Evolutionary conservation across 768 basidiomycete species (phyloP), one percentile per base, ranked within the genome.

Genomic region (Royoungia palumana): DNA sequence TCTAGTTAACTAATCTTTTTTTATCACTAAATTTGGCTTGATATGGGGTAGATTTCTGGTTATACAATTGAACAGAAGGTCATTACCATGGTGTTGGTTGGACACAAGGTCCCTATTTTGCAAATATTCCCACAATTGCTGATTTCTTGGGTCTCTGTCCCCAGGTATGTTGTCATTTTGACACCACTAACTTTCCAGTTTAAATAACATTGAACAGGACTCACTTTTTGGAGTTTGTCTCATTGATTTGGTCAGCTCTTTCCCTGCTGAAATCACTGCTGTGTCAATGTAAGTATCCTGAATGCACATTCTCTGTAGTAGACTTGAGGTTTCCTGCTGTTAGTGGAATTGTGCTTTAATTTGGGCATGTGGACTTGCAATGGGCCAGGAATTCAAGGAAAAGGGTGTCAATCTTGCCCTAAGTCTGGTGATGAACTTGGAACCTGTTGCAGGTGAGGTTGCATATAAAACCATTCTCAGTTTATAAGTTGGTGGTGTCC

Each of bases 381-480:
- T 96, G 81, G 94, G 92, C 17, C 60, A 75, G 46, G 94, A 98
- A 64, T 86, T 89, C 69, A 75, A 75, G 47, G 83, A 80, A 22
- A 93, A 94, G 62, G 94, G 94, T 21, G 83, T 89, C 39, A 80
- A 96, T 57, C 71, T 94, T 41, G 85, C 83, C 11, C 76, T 94
- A 6, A 80, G 77, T 21, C 79, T 89, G 0, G 89, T 89, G 85
- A 93, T 90, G 82, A 93, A 94, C 63, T 79, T 94, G 72, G 88
- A 85, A 1, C 80, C 88, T 16, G 68, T 85, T 17, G 83, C 87
- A 54, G 90, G 87, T 7, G 90, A 89, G 60, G 74, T 72, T 6
- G 77, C 82, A 3, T 82, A 76, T 39, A 87, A 92, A 66, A 94
- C 91, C 1, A 80, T 94, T 45, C 70, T 88, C 16, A 93, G 93